Percentiles rank a stretch among this genome's conserved stretches.
Evolutionary conservation across 192 early-diverging fungal genomes (phyloP).

Genomic region (Coemansia aciculifera): DNA sequence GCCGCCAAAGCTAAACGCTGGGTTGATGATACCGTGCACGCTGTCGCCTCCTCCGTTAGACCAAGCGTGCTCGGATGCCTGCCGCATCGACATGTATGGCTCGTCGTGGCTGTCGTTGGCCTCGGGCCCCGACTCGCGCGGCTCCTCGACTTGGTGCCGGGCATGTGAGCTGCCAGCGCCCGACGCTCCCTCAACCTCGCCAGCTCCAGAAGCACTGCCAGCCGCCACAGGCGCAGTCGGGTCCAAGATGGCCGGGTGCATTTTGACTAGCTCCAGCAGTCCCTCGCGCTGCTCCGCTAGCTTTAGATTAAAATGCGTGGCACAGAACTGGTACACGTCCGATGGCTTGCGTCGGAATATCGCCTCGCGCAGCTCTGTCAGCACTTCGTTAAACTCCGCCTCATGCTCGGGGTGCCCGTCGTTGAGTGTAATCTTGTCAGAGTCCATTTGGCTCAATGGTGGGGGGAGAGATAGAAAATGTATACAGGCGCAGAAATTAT

Average conservation of each 20-base stretch:
- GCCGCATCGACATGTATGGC: slow-evolving; percentile 49
- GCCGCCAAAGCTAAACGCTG: slow-evolving; percentile 57
- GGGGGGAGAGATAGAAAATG: neutral
- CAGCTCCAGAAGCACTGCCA: slow-evolving; percentile 6
- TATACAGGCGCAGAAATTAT: slow-evolving; percentile 1
- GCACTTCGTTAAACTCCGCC: slow-evolving; percentile 61
- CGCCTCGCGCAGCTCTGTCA: slow-evolving; percentile 82
- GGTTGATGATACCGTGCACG: slow-evolving; percentile 42
- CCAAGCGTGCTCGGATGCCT: slow-evolving; percentile 55
- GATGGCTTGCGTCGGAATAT: slow-evolving; percentile 75
- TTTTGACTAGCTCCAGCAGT: slow-evolving; percentile 48
- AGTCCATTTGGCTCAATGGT: slow-evolving; percentile 29
- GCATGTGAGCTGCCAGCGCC: slow-evolving; percentile 2
- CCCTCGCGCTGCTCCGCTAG: slow-evolving; percentile 73
- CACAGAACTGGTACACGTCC: slow-evolving; percentile 92
- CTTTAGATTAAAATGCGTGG: slow-evolving; percentile 85
- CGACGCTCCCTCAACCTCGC: neutral
- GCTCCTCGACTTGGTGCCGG: slow-evolving; percentile 32
- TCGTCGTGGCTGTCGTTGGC: slow-evolving; percentile 37
- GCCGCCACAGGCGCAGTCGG: slow-evolving; percentile 11
- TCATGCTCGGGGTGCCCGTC: slow-evolving; percentile 47
- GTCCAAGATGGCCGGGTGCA: slow-evolving; percentile 47
- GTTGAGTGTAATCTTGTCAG: slow-evolving; percentile 51
- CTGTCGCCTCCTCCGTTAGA: slow-evolving; percentile 29
- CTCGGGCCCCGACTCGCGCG: slow-evolving; percentile 49